Evolutionary conservation across 2,329 filamentous ascomycete genomes (phyloP).

Genomic region (Ceratocystis alfenasii): DNA sequence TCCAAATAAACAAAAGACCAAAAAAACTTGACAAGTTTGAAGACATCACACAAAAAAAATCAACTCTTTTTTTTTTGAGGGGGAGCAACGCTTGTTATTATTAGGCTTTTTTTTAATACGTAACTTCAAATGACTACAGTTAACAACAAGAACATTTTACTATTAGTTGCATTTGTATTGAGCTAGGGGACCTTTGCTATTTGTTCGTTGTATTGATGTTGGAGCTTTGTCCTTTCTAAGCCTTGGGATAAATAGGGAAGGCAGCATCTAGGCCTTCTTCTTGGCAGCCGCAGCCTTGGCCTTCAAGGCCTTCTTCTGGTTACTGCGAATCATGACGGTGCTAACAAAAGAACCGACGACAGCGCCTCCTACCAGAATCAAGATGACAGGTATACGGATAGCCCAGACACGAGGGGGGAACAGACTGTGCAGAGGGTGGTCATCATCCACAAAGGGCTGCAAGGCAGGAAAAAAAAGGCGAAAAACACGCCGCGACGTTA

Average conservation of each 20-base stretch:
- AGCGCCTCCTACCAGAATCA: slow-evolving; percentile 80
- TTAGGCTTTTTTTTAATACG: background rate
- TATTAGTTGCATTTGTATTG: too few species aligned
- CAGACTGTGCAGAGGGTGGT: slow-evolving; percentile 84
- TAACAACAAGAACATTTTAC: too few species aligned
- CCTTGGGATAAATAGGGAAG: background rate
- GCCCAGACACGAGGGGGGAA: slow-evolving; percentile 98
- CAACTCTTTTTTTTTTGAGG: background rate
- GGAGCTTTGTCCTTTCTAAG: too few species aligned
- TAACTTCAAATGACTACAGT: background rate
- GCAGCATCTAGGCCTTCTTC: slow-evolving; percentile 61
- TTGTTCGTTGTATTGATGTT: background rate
- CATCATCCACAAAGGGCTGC: slow-evolving; percentile 92
- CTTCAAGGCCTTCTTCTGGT: slow-evolving; percentile 94
- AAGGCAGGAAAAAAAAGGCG: slow-evolving; percentile 2
- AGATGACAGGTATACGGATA: slow-evolving; percentile 93
- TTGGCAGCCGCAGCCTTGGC: slow-evolving; percentile 61
- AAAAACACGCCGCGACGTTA: too few species aligned
- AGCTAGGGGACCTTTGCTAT: background rate
- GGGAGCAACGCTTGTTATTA: background rate
- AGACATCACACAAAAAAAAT: slow-evolving; percentile 9
- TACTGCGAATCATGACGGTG: slow-evolving; percentile 97
- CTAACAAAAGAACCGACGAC: slow-evolving; percentile 93
- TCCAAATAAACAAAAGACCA: slow-evolving; percentile 8
- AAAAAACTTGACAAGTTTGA: slow-evolving; percentile 12